Conservation (phyloP, 768 basidiomycete species). For the Calocybe indica region DNA sequence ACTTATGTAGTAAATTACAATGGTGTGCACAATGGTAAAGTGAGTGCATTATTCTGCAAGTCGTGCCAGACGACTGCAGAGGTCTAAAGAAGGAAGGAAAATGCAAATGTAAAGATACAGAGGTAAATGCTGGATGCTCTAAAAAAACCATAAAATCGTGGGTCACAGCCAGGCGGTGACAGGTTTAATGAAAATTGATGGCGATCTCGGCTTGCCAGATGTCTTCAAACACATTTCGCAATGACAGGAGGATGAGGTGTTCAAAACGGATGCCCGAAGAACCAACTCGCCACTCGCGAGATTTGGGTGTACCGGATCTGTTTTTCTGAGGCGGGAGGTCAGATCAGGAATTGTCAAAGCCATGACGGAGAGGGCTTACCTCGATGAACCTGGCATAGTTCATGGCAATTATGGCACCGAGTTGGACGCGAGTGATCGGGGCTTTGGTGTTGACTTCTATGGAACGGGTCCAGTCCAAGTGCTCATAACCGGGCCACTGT, state of each 20-base stretch:
- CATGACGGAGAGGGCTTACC: conserved; percentile 16
- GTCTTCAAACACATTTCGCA: conserved; percentile 38
- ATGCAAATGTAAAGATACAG: too few relatives aligned
- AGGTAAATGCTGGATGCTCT: too few relatives aligned
- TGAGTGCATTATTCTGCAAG: too few relatives aligned
- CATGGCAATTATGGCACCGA: conserved; percentile 30
- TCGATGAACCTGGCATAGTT: conserved; percentile 32
- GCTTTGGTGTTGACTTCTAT: conserved; percentile 28
- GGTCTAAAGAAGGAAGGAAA: too few relatives aligned
- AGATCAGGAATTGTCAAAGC: background rate
- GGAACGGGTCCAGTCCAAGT: conserved; percentile 29
- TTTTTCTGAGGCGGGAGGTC: conserved; percentile 18
- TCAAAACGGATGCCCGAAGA: conserved; percentile 31
- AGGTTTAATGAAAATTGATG: conserved; percentile 21
- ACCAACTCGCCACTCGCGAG: conserved; percentile 26
- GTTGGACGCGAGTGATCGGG: conserved; percentile 37
- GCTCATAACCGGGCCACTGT: conserved; percentile 48
- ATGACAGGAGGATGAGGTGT: conserved; percentile 34
- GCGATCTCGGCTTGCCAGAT: conserved; percentile 48
- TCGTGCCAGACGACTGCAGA: too few relatives aligned
- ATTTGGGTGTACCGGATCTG: conserved; percentile 14
- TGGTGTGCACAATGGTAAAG: too few relatives aligned
- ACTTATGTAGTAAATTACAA: too few relatives aligned
- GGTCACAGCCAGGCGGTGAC: too few relatives aligned
- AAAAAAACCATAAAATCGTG: too few relatives aligned